phyloP scores from a whole-genome alignment of 2,329 filamentous ascomycete genomes.

The Nothopassalora personata region DNA sequence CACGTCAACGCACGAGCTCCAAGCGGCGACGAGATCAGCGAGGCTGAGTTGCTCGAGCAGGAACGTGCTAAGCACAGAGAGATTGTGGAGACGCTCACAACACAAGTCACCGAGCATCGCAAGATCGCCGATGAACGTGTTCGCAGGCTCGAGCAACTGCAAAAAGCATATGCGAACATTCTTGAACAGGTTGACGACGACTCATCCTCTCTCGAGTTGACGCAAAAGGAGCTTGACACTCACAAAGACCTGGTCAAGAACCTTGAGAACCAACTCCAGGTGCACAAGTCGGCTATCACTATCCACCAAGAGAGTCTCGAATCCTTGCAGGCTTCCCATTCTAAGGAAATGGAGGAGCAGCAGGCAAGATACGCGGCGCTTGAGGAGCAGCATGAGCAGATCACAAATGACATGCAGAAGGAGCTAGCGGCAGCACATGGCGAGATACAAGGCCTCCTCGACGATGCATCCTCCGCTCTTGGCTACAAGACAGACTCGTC shows the following conservation, averaged over 20 bases:
- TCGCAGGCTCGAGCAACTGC: conserved; percentile 65
- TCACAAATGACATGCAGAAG: conserved; percentile 49
- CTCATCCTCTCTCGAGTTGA: conserved; percentile 54
- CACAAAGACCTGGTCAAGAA: conserved; percentile 50
- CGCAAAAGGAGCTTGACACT: conserved; percentile 47
- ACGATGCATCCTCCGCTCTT: conserved; percentile 59
- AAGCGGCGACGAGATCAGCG: conserved; percentile 12
- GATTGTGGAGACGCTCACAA: conserved; percentile 56
- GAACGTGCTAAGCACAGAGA: conserved; percentile 46
- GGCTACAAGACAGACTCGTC: conserved; percentile 54
- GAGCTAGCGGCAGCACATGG: conserved; percentile 55
- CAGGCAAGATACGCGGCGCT: conserved; percentile 34
- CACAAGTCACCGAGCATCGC: conserved; percentile 77
- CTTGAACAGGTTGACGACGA: conserved; percentile 64
- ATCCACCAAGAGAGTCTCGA: conserved; percentile 51
- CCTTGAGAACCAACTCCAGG: conserved; percentile 52
- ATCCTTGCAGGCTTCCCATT: conserved; percentile 50
- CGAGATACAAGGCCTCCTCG: conserved; percentile 55
- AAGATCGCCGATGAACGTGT: conserved; percentile 63
- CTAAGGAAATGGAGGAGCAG: conserved; percentile 48
- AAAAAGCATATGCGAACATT: conserved; percentile 63
- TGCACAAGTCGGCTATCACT: conserved; percentile 51
- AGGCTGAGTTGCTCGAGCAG: conserved; percentile 32
- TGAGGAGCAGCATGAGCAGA: conserved; percentile 31
- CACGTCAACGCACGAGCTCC: conserved; percentile 21